Base-by-base conservation (phyloP, 2,329 filamentous ascomycete species). In the Sclerotiophoma versabilis region DNA sequence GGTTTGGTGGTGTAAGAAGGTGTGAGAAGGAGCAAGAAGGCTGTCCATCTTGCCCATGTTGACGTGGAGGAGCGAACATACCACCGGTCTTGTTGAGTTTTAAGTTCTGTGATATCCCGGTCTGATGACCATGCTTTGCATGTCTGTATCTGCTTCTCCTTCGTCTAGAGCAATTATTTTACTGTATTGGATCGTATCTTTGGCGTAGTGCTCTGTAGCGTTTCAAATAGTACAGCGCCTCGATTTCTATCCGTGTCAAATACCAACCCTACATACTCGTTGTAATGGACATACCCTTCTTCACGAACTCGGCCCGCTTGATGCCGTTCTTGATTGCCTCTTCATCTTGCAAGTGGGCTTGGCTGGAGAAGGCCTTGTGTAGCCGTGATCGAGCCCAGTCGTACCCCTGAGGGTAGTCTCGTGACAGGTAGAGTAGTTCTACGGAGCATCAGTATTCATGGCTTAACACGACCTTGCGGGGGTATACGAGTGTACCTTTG, bases 401-500 rank as follows among this genome's bases (percentile, higher is more conserved):
- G 77, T 86, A 96, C 39, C 95, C 95, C 14, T 90, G 81, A 1
- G 95, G 93, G 68, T 98, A 98, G 54, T 93, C 89, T 50, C 88
- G 86, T 27, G 93, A 92, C 12, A 98, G 81, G 67, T 89, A 87
- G 36, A 99, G 83, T 10, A 97, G 85, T 68, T 96, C 92, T 96
- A 36, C 14, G 26, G 10, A 22, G 5, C 32, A 34, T 26, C 15
- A 12, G 29, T 29, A n/a, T 38, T 25, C 1, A 22, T 6, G 12
- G 11, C 26, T 15, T 11, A 22, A 22, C 5, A n/a, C n/a, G n/a
- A n/a, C n/a, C n/a, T n/a, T n/a, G n/a, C n/a, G n/a, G n/a, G n/a
- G 5, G 15, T 23, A 26, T 17, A 2, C 5, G 32, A 7, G 11
- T 59, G 12, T 70, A 91, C 92, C 90, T 86, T 96, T 97, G 80